phyloP scores from a whole-genome alignment of 2,329 filamentous ascomycete genomes.

The Claviceps sp. region DNA sequence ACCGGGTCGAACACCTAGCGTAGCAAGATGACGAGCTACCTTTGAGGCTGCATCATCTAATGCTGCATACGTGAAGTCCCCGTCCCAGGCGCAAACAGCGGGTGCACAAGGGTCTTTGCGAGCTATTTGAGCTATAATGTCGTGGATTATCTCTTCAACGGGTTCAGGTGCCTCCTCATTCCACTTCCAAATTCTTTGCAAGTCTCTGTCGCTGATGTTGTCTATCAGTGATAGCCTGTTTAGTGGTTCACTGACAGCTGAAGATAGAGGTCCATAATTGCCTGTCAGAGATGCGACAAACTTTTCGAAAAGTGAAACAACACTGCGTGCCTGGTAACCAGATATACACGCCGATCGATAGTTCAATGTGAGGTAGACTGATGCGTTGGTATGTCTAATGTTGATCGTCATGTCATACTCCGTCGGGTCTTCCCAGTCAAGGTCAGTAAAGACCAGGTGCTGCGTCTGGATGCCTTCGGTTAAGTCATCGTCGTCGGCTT shows the following conservation, averaged over 20 bases:
- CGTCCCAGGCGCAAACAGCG: slow-evolving; percentile 15
- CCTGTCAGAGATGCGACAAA: background rate
- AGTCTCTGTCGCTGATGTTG: background rate
- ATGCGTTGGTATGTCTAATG: background rate
- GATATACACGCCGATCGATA: slow-evolving; percentile 1
- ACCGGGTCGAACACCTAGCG: slow-evolving; percentile 12
- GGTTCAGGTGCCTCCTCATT: background rate
- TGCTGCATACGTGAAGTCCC: slow-evolving; percentile 12
- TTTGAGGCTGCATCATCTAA: slow-evolving; percentile 7
- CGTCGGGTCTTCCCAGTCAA: slow-evolving; percentile 11
- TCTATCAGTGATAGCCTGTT: background rate
- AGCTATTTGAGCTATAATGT: background rate
- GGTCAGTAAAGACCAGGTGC: slow-evolving; percentile 1
- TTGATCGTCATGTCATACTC: slow-evolving; percentile 16
- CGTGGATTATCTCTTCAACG: background rate
- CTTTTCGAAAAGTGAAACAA: slow-evolving; percentile 1
- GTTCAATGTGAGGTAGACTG: background rate
- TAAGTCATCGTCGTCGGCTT: slow-evolving; percentile 7
- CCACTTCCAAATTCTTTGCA: slow-evolving; percentile 1
- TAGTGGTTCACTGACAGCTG: background rate
- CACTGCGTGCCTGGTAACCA: background rate
- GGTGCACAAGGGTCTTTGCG: background rate
- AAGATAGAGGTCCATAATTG: background rate
- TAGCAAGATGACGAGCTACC: slow-evolving; percentile 5
- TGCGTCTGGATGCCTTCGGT: background rate